A percentile compares a stretch with the other conserved stretches of the same genome.
Conservation (phyloP, 2,329 filamentous ascomycete genomes). For the Fusarium sp. region DNA sequence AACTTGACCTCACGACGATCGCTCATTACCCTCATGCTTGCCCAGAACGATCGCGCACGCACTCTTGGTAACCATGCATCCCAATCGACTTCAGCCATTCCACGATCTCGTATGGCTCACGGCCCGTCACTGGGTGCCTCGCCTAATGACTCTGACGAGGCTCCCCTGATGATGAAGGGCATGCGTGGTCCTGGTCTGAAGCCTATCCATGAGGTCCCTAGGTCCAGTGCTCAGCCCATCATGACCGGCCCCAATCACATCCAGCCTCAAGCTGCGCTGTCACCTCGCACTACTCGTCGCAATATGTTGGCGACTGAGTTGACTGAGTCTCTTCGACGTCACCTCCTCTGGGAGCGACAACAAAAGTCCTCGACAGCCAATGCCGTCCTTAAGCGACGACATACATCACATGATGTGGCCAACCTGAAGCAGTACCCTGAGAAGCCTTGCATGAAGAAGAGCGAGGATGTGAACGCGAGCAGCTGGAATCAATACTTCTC, state of each 20-base stretch:
- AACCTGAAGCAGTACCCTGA: conserved; percentile 87
- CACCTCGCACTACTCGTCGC: conserved; percentile 88
- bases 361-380: conserved; percentile 92
- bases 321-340: conserved; percentile 89
- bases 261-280: conserved; percentile 78
- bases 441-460: conserved; percentile 66
- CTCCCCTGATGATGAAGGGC: conserved; percentile 72
- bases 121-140: conserved; percentile 58
- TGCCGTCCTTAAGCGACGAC: conserved; percentile 86
- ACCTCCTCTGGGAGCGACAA: conserved; percentile 94
- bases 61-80: conserved; percentile 75
- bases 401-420: conserved; percentile 90
- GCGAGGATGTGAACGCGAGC: conserved; percentile 71
- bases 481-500: conserved; percentile 90
- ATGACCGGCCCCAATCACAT: conserved; percentile 73
- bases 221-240: conserved; percentile 80
- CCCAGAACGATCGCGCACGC: conserved; percentile 76
- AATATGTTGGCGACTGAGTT: conserved; percentile 97
- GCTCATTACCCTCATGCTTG: conserved; percentile 88
- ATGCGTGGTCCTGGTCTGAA: conserved; percentile 60
- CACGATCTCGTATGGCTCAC: conserved; percentile 66
- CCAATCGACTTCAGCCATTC: conserved; percentile 74
- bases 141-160: conserved; percentile 69
- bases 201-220: conserved; percentile 70
- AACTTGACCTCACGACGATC: conserved; percentile 88